Conservation (phyloP, 805 yeast genomes). For the Nakazawaea ambrosiae region DNA sequence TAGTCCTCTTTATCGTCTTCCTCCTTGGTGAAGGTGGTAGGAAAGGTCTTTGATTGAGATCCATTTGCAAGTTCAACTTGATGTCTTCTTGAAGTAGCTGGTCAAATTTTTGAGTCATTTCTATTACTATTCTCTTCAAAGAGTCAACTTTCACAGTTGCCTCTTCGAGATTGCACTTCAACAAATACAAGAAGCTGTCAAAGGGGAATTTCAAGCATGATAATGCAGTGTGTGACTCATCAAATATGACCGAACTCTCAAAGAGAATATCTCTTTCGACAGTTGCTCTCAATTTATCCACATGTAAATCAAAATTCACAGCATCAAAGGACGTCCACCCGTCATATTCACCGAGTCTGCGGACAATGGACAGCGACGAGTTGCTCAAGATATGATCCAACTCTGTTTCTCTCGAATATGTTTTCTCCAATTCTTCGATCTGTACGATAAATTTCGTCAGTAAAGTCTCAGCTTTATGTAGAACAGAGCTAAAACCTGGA, state of each 20-base stretch:
- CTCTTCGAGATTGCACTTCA: slow-evolving; percentile 13
- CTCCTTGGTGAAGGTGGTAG: slow-evolving; percentile 19
- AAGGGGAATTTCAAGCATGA: slow-evolving; percentile 13
- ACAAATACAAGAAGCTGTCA: slow-evolving; percentile 14
- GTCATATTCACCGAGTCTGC: slow-evolving; percentile 43
- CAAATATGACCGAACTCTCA: slow-evolving; percentile 49
- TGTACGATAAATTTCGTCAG: slow-evolving; percentile 31
- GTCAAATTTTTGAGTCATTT: slow-evolving; percentile 1
- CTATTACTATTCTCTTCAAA: slow-evolving; percentile 7
- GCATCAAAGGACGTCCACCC: slow-evolving; percentile 47
- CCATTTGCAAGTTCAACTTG: slow-evolving; percentile 9
- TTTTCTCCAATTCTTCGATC: slow-evolving; percentile 43
- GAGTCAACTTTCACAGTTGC: slow-evolving; percentile 4
- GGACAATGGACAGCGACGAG: slow-evolving; percentile 38
- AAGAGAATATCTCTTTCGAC: slow-evolving; percentile 48
- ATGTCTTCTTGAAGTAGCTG: slow-evolving; percentile 7
- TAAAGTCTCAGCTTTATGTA: slow-evolving; percentile 26
- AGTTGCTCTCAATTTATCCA: slow-evolving; percentile 36
- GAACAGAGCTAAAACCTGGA: slow-evolving; percentile 16
- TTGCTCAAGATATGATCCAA: slow-evolving; percentile 43
- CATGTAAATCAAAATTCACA: slow-evolving; percentile 29
- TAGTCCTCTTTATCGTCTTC: slow-evolving; percentile 14
- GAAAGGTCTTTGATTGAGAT: too few relatives aligned
- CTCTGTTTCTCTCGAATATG: slow-evolving; percentile 42
- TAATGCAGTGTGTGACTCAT: slow-evolving; percentile 30